Evolutionary conservation across 2,329 filamentous ascomycete species (phyloP), one percentile per base, ranked within the genome.

Genomic region (Penicillium rolfsii): DNA sequence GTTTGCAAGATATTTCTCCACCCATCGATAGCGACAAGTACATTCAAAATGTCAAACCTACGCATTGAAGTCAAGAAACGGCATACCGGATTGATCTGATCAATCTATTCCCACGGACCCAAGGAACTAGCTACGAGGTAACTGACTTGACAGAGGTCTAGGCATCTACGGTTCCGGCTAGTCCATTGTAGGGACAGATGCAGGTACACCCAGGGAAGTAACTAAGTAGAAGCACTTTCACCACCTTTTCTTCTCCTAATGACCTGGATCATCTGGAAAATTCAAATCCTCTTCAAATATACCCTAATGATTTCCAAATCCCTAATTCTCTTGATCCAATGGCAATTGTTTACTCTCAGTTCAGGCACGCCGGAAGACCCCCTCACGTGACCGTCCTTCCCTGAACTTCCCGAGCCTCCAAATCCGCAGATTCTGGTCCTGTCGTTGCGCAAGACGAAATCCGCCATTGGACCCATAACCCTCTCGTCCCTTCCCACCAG

Each of bases 361-460:
- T 26, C 60, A 59, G 59, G 56, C 24, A 61, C 63, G 41, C 40
- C 24, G 16, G 49, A 24, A 11, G 33, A n/a, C 2, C 22, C 12
- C 5, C 24, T 69, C 69, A 71, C 70, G 69, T 71, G 70, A 71
- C 50, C 33, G 5, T 38, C 61, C 57, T 76, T 75, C 72, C 76
- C 76, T 79, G 72, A 77, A 77, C 66, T 75, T 78, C 71, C 76
- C 76, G 76, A 78, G 64, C 66, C 62, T 71, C 70, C 72, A 74
- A 75, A 74, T 72, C 73, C 73, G 67, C 73, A 73, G 70, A 74
- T 71, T 77, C 71, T 75, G 68, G 67, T 73, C 68, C 66, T 73
- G 70, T 69, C 68, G 70, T 72, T 72, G 72, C 73, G 73, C 71
- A 68, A 75, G 71, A 71, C 67, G 67, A 61, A 65, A 67, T 61